A percentile compares a stretch with the other conserved stretches of the same genome.
These are phyloP conservation scores for Suillus discolor DNA, from an alignment of 768 basidiomycete genomes.

Conservation along the genomic window DNA sequence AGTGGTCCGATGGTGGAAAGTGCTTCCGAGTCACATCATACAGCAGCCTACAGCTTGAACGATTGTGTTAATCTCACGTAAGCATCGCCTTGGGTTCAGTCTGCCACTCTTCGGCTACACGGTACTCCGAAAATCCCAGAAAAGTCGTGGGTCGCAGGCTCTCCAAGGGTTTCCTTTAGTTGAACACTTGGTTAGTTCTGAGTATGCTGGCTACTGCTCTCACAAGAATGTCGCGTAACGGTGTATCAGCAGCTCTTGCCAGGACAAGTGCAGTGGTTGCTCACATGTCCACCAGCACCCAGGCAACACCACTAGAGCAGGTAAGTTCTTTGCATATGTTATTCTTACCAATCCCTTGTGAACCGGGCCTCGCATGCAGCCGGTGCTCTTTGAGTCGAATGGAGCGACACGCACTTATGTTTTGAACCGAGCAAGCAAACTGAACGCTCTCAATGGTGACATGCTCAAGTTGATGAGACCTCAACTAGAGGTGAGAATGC, in stretches of 20 bases:
- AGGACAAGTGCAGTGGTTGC: conserved; percentile 35
- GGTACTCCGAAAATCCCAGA: conserved; percentile 3
- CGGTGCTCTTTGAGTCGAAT: conserved; percentile 72
- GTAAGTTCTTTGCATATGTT: conserved; percentile 15
- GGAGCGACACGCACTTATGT: conserved; percentile 65
- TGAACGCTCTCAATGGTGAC: conserved; percentile 78
- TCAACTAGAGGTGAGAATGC: conserved; percentile 70
- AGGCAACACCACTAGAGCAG: conserved; percentile 24
- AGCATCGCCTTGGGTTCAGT: not conserved
- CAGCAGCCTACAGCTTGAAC: not conserved
- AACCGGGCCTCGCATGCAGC: conserved; percentile 29
- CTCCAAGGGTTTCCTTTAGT: not conserved
- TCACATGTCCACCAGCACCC: conserved; percentile 35
- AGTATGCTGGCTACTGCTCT: conserved; percentile 30
- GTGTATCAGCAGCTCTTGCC: conserved; percentile 26
- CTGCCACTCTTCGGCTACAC: not conserved
- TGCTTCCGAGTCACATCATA: no score
- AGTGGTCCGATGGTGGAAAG: not conserved
- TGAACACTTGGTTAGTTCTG: not conserved
- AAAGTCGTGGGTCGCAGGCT: not conserved
- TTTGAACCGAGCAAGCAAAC: conserved; percentile 78
- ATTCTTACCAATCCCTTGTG: conserved; percentile 1
- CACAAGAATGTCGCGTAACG: conserved; percentile 33
- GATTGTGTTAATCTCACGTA: not conserved
- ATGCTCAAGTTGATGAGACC: conserved; percentile 76